Evolutionary conservation across 441 rosid genomes (phyloP), one percentile per base, ranked within the genome.

Genomic region (Populus hybrid): DNA sequence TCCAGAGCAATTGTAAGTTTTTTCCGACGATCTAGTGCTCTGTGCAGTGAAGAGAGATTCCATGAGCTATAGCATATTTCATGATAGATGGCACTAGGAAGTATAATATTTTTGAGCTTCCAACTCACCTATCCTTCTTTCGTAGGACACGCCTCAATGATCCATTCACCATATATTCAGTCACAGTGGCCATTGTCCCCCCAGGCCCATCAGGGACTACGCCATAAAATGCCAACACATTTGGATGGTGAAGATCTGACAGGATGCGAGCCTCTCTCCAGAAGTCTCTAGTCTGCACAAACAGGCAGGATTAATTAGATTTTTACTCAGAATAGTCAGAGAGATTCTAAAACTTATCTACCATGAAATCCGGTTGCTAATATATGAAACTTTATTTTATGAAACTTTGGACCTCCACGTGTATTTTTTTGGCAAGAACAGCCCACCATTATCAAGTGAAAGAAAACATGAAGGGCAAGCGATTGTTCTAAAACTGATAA

Each of bases 121-220:
- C 23, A 68, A 67, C 77, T 84, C 81, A 96, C 99, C 91, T 92
- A 30, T 93, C 99, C 82, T 91, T 94, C 85, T 93, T 87, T 66
- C 90, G 94, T 73, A 96, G 83, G 82, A 90, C 99, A 82, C 87
- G 92, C 85, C 99, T 92, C 69, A 96, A 86, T 79, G 99, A 96
- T 75, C 99, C 99, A 87, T 96, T 91, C 79, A 96, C 98, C 98
- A 96, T 93, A 83, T 84, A 96, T 78, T 96, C 98, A 24, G 98
- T 86, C 76, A 96, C 98, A 2, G 99, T 96, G 61, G 98, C 98
- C 85, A 94, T 83, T 77, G 98, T 94, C 67, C 95, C 97, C 32
- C 92, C 98, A 36, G 99, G 98, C 57, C 99, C 99, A 82, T 96
- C 98, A 74, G 91, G 95, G 70, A 96, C 99, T 59, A 96, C 97